Percentiles rank a stretch among this genome's conserved stretches.
Conservation (phyloP, 768 basidiomycete species). For the Amanita molliuscula region DNA sequence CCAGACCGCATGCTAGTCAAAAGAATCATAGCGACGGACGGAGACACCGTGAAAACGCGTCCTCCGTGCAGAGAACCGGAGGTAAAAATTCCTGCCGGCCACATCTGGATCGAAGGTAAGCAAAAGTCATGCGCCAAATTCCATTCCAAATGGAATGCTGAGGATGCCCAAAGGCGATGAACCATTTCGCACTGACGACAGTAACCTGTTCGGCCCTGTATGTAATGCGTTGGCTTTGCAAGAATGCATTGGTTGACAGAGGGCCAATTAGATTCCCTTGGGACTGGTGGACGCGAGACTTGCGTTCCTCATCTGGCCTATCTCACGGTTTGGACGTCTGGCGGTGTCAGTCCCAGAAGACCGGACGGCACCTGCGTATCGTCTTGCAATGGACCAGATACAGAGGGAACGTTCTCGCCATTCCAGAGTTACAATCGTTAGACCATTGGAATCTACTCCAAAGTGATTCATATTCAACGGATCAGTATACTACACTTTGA, state of each 20-base stretch:
- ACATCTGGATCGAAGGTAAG: slow-evolving; percentile 70
- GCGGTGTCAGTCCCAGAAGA: slow-evolving; percentile 8
- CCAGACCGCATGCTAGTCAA: slow-evolving; percentile 48
- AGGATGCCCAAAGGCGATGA: slow-evolving; percentile 41
- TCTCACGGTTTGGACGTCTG: slow-evolving; percentile 31
- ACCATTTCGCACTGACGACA: slow-evolving; percentile 56
- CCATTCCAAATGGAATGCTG: neutral
- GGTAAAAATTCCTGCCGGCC: slow-evolving; percentile 47
- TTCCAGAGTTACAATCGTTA: slow-evolving; percentile 24
- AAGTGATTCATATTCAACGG: no score
- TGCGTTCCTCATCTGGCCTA: slow-evolving; percentile 41
- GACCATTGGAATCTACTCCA: neutral
- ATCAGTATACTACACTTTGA: no score
- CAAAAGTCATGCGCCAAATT: neutral
- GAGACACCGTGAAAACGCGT: slow-evolving; percentile 56
- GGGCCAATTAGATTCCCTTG: slow-evolving; percentile 26
- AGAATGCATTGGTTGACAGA: neutral
- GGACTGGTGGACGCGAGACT: slow-evolving; percentile 43
- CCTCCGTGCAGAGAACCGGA: slow-evolving; percentile 52
- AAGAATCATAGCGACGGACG: slow-evolving; percentile 52
- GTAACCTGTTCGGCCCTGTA: slow-evolving; percentile 66
- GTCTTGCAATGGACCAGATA: slow-evolving; percentile 24
- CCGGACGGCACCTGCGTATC: slow-evolving; percentile 15
- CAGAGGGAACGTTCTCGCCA: slow-evolving; percentile 28
- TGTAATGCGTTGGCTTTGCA: slow-evolving; percentile 11